Evolutionary conservation across 2,329 filamentous ascomycete species (phyloP).

Genomic region (Microdochium nivale): DNA sequence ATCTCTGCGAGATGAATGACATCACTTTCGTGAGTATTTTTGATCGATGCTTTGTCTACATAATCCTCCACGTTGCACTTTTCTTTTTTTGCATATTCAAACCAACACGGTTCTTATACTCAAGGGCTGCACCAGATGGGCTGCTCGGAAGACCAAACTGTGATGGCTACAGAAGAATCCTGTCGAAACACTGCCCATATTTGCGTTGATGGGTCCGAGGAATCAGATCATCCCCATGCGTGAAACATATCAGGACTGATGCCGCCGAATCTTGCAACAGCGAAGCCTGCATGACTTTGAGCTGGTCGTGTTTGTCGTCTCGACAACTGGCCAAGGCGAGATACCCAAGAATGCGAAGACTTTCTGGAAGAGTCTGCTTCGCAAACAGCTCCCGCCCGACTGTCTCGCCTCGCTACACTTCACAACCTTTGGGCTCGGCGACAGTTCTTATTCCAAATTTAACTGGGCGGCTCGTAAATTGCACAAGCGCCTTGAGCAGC

Average conservation of each 20-base stretch:
- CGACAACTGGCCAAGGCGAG: conserved; percentile 92
- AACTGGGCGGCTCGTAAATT: conserved; percentile 91
- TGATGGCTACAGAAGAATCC: too few relatives aligned
- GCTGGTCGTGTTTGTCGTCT: conserved; percentile 71
- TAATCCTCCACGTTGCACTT: too few relatives aligned
- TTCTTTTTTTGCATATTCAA: too few relatives aligned
- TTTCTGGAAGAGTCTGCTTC: conserved; percentile 80
- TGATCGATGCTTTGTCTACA: too few relatives aligned
- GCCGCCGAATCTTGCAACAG: too few relatives aligned
- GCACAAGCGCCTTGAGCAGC: conserved; percentile 71
- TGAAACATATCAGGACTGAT: too few relatives aligned
- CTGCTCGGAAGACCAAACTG: too few relatives aligned
- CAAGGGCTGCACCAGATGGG: too few relatives aligned
- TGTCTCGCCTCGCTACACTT: conserved; percentile 65
- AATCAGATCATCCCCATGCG: too few relatives aligned
- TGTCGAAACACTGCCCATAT: too few relatives aligned
- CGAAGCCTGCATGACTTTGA: conserved; percentile 39
- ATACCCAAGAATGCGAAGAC: conserved; percentile 72
- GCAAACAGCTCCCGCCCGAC: conserved; percentile 64
- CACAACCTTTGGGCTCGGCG: conserved; percentile 83
- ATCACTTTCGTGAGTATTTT: conserved; percentile 68
- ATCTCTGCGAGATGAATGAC: conserved; percentile 68
- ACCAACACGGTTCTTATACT: too few relatives aligned
- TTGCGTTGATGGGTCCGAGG: too few relatives aligned
- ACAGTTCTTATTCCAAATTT: conserved; percentile 83